Evolutionary conservation across 169 alveolate genomes (phyloP).

Genomic region (Cryptosporidium andersoni): DNA sequence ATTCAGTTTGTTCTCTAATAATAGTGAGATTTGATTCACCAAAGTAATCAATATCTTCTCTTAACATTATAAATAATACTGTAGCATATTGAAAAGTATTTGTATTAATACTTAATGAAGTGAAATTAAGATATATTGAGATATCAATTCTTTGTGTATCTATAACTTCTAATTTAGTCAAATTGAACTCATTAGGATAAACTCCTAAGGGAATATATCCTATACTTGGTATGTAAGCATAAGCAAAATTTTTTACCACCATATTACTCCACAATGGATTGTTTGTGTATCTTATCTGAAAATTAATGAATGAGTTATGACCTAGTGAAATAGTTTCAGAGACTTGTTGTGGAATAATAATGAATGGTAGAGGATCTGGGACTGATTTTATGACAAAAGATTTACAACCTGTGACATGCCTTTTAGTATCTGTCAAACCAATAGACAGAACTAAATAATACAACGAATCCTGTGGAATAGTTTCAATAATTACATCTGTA

Average conservation of each 20-base stretch:
- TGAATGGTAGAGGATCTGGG: slow-evolving; percentile 16
- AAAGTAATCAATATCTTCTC: not conserved
- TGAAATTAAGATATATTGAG: slow-evolving; percentile 41
- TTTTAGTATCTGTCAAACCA: slow-evolving; percentile 22
- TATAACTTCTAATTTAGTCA: not conserved
- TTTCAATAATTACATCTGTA: slow-evolving; percentile 10
- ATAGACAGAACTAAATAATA: slow-evolving; percentile 28
- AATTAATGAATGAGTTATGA: not conserved
- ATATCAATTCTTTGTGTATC: not conserved
- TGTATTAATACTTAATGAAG: not conserved
- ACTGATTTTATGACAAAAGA: not conserved
- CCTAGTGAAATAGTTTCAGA: slow-evolving; percentile 15
- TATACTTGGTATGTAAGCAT: slow-evolving; percentile 38
- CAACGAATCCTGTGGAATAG: slow-evolving; percentile 16
- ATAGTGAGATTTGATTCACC: not conserved
- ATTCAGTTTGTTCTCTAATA: slow-evolving; percentile 17
- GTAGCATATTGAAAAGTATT: slow-evolving; percentile 16
- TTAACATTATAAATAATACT: slow-evolving; percentile 4
- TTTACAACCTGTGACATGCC: slow-evolving; percentile 17
- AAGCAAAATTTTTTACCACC: slow-evolving; percentile 12
- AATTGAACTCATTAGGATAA: slow-evolving; percentile 7
- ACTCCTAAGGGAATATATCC: slow-evolving; percentile 14
- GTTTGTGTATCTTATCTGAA: slow-evolving; percentile 1
- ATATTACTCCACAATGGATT: slow-evolving; percentile 2
- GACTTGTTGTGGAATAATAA: slow-evolving; percentile 16